Evolutionary conservation across 1,139 yeast species (phyloP), one percentile per base, ranked within the genome.

Genomic region (Kodamaea sp.): DNA sequence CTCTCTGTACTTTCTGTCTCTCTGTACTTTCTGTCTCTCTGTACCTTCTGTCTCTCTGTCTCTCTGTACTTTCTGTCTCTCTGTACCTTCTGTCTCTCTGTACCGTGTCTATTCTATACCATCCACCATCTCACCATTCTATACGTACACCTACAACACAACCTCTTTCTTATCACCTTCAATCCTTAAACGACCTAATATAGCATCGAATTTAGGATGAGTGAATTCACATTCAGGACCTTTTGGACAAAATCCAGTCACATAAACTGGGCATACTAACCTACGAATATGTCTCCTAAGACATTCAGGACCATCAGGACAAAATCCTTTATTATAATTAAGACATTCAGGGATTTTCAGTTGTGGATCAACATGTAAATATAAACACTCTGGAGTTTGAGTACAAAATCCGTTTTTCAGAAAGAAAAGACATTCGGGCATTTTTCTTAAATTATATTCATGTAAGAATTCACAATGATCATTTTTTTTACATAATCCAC

Each of bases 381-480:
- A 92, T 40, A 89, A 79, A 57, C 99, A 94, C 57, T 94, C 99
- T 2, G 96, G 95, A 1, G 92, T 78, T 58, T 90, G 97, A 7
- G 95, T 85, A 62, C 98, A 94, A 56, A 78, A 84, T 6, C 98
- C 98, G 57, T 88, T 89, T 60, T 85, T 81, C 41, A 88, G 75
- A 61, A 77, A 90, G 59, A 87, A 87, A 29, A 89, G 76, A 63
- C 98, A 94, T 61, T 94, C 98, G 2, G 98, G 98, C 96, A 94
- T 90, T 60, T 87, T 89, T 45, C 96, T 76, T 52, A 92, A 67
- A 57, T 92, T 92, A 58, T 90, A 92, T 56, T 94, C 99, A 62
- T 94, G 99, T 36, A 94, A 65, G 55, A 88, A 94, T 65, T 94
- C 99, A 64, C 98, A 94, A 47, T 86, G 90, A 52, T 90, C 96